These are phyloP conservation scores for Malassezia yamatoensis DNA, from an alignment of 1,284 basidiomycete species.

Conservation along the genomic window DNA sequence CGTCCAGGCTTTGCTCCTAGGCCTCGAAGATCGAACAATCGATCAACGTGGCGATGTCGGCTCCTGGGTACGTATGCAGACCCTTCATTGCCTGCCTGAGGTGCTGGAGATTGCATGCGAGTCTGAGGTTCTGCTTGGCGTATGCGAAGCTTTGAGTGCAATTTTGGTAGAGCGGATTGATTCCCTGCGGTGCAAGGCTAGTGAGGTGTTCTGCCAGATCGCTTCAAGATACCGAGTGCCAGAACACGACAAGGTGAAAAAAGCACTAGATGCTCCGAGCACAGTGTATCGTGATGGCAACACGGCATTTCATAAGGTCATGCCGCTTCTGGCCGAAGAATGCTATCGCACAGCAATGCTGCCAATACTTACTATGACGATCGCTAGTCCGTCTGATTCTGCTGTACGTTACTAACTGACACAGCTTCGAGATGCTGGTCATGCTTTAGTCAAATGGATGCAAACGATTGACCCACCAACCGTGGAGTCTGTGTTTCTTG, in stretches of 20 bases:
- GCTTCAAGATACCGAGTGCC: slow-evolving; percentile 15
- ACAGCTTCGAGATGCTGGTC: slow-evolving; percentile 5
- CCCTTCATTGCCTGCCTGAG: slow-evolving; percentile 56
- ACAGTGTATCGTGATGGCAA: slow-evolving; percentile 8
- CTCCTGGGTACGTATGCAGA: slow-evolving; percentile 80
- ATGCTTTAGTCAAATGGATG: slow-evolving; percentile 6
- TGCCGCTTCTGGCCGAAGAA: background rate
- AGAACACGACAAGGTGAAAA: background rate
- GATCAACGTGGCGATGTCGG: slow-evolving; percentile 96
- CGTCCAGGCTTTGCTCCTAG: slow-evolving; percentile 51
- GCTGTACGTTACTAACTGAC: background rate
- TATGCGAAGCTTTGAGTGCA: background rate
- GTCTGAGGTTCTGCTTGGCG: background rate
- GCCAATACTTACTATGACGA: background rate
- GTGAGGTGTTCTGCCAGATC: slow-evolving; percentile 46
- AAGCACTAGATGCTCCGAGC: background rate
- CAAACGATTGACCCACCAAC: background rate
- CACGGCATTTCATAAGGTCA: background rate
- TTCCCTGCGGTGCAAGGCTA: slow-evolving; percentile 71
- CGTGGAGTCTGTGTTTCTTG: slow-evolving; percentile 7
- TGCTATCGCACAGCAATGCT: slow-evolving; percentile 5
- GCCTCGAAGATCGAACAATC: slow-evolving; percentile 76
- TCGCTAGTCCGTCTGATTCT: slow-evolving; percentile 4
- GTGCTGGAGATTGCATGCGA: background rate
- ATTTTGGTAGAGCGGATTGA: slow-evolving; percentile 74